phyloP scores from a whole-genome alignment of 2,329 filamentous ascomycete species.

The Ophiostoma pallidulum region DNA sequence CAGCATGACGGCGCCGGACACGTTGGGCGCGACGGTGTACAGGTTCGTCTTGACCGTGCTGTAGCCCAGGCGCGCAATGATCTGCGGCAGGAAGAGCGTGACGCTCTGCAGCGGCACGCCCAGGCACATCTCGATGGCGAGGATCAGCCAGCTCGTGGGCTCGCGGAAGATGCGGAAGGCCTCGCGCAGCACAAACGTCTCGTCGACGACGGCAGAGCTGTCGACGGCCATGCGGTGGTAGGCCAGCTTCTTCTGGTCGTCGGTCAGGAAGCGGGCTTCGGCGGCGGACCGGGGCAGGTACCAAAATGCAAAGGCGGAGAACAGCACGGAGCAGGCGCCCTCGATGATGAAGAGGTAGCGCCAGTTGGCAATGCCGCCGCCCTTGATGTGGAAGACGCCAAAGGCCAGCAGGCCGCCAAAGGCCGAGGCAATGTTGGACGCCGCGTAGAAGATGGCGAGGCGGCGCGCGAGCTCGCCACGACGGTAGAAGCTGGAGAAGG shows the following conservation, averaged over 20 bases:
- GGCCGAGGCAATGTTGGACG: constrained; percentile 16
- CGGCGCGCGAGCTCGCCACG: constrained; percentile 61
- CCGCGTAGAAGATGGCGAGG: constrained; percentile 50
- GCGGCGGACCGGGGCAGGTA: constrained; percentile 57
- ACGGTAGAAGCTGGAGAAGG: constrained; percentile 58
- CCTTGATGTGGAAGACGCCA: constrained; percentile 38
- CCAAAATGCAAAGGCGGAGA: constrained; percentile 55
- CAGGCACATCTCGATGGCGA: constrained; percentile 49
- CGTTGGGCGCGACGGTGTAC: constrained; percentile 73
- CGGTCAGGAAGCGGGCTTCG: constrained; percentile 50
- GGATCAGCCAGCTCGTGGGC: constrained; percentile 39
- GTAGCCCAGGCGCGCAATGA: constrained; percentile 17
- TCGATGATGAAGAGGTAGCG: constrained; percentile 47
- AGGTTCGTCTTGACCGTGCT: constrained; percentile 56
- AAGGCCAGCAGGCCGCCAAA: constrained; percentile 26
- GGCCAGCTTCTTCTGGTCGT: constrained; percentile 58
- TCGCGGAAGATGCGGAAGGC: constrained; percentile 42
- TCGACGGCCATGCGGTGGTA: constrained; percentile 68
- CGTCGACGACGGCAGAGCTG: constrained; percentile 52
- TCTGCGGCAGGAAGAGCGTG: constrained; percentile 17
- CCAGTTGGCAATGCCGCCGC: constrained; percentile 32
- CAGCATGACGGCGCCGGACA: constrained; percentile 63
- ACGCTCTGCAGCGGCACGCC: constrained; percentile 50
- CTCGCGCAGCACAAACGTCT: constrained; percentile 42
- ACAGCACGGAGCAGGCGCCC: constrained; percentile 47